A percentile compares a stretch with the other conserved stretches of the same genome.
Conservation (phyloP, 768 basidiomycete species). For the Gymnopilus junonius region DNA sequence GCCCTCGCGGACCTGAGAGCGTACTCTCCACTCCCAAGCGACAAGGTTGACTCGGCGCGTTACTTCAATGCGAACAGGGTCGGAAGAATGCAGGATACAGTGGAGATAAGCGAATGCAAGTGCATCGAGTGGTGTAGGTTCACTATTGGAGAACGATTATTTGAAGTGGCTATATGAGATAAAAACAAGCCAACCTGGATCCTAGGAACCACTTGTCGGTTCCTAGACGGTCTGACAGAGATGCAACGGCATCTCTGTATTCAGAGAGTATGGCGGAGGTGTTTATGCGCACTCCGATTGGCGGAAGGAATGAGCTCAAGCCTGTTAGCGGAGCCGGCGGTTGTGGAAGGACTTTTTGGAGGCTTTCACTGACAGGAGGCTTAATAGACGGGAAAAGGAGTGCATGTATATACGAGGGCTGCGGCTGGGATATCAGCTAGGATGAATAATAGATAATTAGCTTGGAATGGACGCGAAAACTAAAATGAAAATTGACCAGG, state of each 20-base stretch:
- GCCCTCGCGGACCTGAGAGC: slow-evolving; percentile 56
- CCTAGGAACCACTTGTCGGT: slow-evolving; percentile 83
- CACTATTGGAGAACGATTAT: slow-evolving; percentile 39
- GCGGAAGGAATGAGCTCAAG: slow-evolving; percentile 63
- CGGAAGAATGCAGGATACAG: slow-evolving; percentile 54
- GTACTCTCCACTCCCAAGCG: slow-evolving; percentile 77
- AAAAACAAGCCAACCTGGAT: slow-evolving; percentile 52
- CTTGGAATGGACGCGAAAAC: slow-evolving; percentile 2
- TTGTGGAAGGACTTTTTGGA: slow-evolving; percentile 59
- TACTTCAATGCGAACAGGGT: slow-evolving; percentile 62
- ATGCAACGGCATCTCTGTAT: slow-evolving; percentile 72
- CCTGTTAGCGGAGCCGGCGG: slow-evolving; percentile 77
- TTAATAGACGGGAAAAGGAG: slow-evolving; percentile 43
- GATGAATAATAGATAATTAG: slow-evolving; percentile 9
- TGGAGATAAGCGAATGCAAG: slow-evolving; percentile 84
- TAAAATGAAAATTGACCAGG: slow-evolving; percentile 49
- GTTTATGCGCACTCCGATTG: slow-evolving; percentile 61
- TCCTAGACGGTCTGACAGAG: slow-evolving; percentile 76
- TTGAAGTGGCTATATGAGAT: neutral
- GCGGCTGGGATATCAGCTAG: slow-evolving; percentile 57
- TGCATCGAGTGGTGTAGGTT: slow-evolving; percentile 81
- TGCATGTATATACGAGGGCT: slow-evolving; percentile 43
- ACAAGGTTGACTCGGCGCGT: slow-evolving; percentile 77
- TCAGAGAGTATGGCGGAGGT: slow-evolving; percentile 52
- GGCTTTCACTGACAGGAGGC: slow-evolving; percentile 29